A percentile compares a stretch with the other conserved stretches of the same genome.
These are phyloP conservation scores for Phalaenopsis aphrodite DNA, from an alignment of 106 monocot genomes.

Conservation along the genomic window DNA sequence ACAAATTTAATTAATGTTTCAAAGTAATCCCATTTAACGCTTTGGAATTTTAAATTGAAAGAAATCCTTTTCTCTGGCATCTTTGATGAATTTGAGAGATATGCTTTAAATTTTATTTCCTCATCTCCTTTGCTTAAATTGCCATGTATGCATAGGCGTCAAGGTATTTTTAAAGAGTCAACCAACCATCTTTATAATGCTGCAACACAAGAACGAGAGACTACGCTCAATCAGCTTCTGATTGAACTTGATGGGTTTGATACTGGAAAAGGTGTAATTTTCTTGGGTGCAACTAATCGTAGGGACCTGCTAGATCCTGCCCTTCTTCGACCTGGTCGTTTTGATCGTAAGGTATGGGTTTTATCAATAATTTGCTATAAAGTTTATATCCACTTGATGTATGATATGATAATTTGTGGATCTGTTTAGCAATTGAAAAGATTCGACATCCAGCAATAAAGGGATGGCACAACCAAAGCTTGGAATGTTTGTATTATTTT, in stretches of 20 bases:
- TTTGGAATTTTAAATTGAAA: not conserved
- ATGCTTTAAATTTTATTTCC: not conserved
- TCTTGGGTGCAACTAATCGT: conserved; percentile 87
- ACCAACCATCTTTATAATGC: conserved; percentile 68
- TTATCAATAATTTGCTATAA: not conserved
- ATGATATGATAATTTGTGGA: not conserved
- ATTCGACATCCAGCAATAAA: not conserved
- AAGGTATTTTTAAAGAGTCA: conserved; percentile 78
- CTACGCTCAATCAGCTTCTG: conserved; percentile 82
- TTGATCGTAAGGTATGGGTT: conserved; percentile 68
- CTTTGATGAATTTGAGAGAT: not conserved
- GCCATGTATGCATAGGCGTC: conserved; percentile 40
- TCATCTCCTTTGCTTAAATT: not conserved
- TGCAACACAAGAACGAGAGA: conserved; percentile 86
- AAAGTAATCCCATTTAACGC: not conserved
- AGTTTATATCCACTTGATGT: not conserved
- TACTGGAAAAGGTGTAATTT: conserved; percentile 84
- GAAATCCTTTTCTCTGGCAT: not conserved
- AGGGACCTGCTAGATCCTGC: conserved; percentile 88
- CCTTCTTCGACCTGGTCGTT: conserved; percentile 88
- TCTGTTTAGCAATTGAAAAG: not conserved
- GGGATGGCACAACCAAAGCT: no score
- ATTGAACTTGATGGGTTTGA: conserved; percentile 96
- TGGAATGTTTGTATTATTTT: no score
- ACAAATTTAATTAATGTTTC: not conserved